Base-by-base conservation (phyloP, 306 rosid species). In the Benincasa hispida region DNA sequence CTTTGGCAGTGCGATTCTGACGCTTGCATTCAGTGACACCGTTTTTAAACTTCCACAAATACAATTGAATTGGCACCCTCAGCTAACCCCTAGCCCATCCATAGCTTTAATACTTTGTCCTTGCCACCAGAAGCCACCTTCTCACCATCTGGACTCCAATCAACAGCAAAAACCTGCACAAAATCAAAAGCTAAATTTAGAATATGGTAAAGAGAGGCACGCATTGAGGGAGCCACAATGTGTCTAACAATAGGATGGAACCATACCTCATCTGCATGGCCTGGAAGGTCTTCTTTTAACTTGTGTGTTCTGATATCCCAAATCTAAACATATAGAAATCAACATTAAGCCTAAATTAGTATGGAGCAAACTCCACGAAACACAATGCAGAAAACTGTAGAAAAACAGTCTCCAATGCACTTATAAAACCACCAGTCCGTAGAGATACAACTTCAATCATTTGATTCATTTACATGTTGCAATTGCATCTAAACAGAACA, bases 111-210 rank as follows among this genome's bases (percentile, higher is more conserved):
- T 53, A 90, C 92, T 87, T 82, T 90, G 86, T 94, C 97, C 87
- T 92, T 94, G 19, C 99, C 99, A 80, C 99, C 99, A 21, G 99
- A 94, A 50, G 88, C 99, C 55, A 94, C 99, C 80, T 94, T 94
- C 86, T 92, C 97, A 28, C 99, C 99, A 70, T 90, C 96, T 6
- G 97, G 97, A 85, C 97, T 90, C 99, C 99, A 94, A 81, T 94
- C 99, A 76, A 94, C 97, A 19, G 93, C 89, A 79, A 79, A 92
- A 53, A 94, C 99, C 99, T 94, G 84, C 57, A 54, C 54, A 55
- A 48, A 50, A 70, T 11, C 28, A 80, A 80, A 28, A 80, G 76
- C 68, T 53, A 57, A 47, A 59, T 61, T 66, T 32, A 58, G 58
- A 66, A 75, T 80, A 28, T 81, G 77, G 42, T 50, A 74, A 56